Evolutionary conservation across 805 yeast genomes (phyloP).

Genomic region (Suhomyces prunicola): DNA sequence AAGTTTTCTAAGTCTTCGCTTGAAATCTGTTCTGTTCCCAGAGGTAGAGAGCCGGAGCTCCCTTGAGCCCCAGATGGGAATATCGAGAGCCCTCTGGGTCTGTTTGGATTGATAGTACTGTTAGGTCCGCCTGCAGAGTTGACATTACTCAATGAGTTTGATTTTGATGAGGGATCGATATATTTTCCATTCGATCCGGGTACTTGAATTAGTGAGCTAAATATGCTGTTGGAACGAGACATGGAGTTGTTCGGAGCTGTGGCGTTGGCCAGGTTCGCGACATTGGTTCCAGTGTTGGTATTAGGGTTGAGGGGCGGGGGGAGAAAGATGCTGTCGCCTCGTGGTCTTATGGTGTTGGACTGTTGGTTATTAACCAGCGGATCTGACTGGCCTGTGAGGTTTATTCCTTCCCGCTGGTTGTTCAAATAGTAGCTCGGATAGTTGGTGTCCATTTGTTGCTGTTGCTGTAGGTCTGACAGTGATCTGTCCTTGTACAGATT

Average conservation of each 20-base stretch:
- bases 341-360: constrained; percentile 17
- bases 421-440: constrained; percentile 8
- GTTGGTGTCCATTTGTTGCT: constrained; percentile 4
- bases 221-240: constrained; percentile 35
- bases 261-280: constrained; percentile 2
- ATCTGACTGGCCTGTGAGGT: not conserved
- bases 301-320: constrained; percentile 34
- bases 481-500: not conserved
- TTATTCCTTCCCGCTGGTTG: constrained; percentile 2
- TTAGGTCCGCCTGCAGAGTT: constrained; percentile 7
- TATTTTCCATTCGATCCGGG: constrained; percentile 36
- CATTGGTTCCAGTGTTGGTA: not conserved
- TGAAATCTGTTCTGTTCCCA: constrained; percentile 17
- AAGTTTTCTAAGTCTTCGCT: constrained; percentile 33
- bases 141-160: constrained; percentile 4
- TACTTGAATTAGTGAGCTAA: constrained; percentile 37
- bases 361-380: constrained; percentile 5
- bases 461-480: not conserved
- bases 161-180: constrained; percentile 14
- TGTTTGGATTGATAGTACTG: constrained; percentile 6
- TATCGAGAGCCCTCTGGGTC: constrained; percentile 17
- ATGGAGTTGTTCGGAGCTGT: constrained; percentile 3
- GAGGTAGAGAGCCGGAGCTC: not conserved
- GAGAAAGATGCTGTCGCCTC: constrained; percentile 37
- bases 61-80: constrained; percentile 10